Percentiles rank a stretch among this genome's conserved stretches.
phyloP scores from a whole-genome alignment of 2,329 filamentous ascomycete species.

The Aspergillus sp. region DNA sequence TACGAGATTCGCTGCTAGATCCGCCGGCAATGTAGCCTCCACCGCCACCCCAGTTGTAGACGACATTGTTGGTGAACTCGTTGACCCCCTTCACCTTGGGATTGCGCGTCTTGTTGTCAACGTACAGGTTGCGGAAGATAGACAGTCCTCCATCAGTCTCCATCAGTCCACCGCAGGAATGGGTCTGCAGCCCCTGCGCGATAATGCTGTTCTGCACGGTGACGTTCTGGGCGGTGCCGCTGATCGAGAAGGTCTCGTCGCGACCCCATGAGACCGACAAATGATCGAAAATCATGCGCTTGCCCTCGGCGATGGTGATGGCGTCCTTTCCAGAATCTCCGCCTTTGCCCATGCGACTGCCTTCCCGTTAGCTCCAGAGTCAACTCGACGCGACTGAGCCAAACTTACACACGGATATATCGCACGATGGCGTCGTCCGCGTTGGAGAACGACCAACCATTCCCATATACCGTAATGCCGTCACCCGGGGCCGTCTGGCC shows the following conservation, averaged over 20 bases:
- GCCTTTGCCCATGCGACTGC: constrained; percentile 35
- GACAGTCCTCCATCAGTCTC: constrained; percentile 28
- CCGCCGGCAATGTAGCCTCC: constrained; percentile 58
- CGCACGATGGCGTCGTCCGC: constrained; percentile 55
- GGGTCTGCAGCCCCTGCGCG: constrained; percentile 54
- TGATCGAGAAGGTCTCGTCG: constrained; percentile 56
- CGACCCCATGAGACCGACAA: constrained; percentile 56
- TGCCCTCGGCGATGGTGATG: constrained; percentile 53
- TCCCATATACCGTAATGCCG: constrained; percentile 55
- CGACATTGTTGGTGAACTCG: constrained; percentile 52
- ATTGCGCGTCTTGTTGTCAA: constrained; percentile 59
- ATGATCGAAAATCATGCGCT: constrained; percentile 59
- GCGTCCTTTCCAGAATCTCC: constrained; percentile 56
- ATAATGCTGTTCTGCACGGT: constrained; percentile 57
- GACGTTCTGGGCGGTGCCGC: constrained; percentile 48
- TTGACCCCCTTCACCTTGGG: constrained; percentile 59
- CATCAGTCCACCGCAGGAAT: constrained; percentile 53
- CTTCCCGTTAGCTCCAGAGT: neutral
- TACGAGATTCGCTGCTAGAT: constrained; percentile 44
- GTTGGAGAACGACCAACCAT: constrained; percentile 53
- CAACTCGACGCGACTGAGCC: neutral
- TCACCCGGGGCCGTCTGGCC: constrained; percentile 53
- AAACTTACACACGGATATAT: constrained; percentile 52
- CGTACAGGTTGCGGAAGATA: constrained; percentile 56
- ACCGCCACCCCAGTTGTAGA: constrained; percentile 55